phyloP scores from a whole-genome alignment of 129 eudicot genomes.

The Gnaphalium uliginosum region DNA sequence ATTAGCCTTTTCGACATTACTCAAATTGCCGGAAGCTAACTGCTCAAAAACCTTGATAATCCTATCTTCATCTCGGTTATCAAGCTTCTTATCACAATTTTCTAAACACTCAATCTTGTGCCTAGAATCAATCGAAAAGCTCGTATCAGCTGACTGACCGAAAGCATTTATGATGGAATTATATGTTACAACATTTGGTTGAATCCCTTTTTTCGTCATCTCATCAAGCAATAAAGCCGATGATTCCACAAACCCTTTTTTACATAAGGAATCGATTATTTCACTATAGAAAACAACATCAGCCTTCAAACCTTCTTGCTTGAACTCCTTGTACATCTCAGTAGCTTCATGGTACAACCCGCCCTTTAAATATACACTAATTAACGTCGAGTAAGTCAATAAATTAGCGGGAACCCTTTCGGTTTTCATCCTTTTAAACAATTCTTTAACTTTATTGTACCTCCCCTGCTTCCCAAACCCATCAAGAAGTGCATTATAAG shows the following conservation, averaged over 20 bases:
- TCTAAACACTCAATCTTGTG: conserved; percentile 42
- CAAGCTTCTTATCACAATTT: conserved; percentile 24
- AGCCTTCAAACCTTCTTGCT: conserved; percentile 73
- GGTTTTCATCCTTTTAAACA: conserved; percentile 70
- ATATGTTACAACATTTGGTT: conserved; percentile 93
- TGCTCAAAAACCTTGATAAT: conserved; percentile 72
- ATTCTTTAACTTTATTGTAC: conserved; percentile 72
- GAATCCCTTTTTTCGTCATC: conserved; percentile 89
- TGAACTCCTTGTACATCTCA: conserved; percentile 72
- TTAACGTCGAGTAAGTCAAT: conserved; percentile 77
- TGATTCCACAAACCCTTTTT: conserved; percentile 84
- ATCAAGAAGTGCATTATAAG: conserved; percentile 84
- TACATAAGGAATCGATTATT: conserved; percentile 89
- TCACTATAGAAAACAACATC: conserved; percentile 96
- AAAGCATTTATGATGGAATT: conserved; percentile 97
- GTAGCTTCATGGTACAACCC: conserved; percentile 78
- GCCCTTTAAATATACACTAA: conserved; percentile 80
- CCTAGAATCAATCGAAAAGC: conserved; percentile 24
- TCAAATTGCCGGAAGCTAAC: conserved; percentile 53
- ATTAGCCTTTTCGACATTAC: conserved; percentile 32
- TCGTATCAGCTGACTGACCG: conserved; percentile 57
- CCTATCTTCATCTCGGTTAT: conserved; percentile 51
- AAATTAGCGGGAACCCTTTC: conserved; percentile 71
- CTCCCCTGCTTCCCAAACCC: conserved; percentile 96
- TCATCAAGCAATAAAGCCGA: conserved; percentile 80